These are phyloP conservation scores for Sporothrix brasiliensis DNA, from an alignment of 2,329 filamentous ascomycete genomes.

Conservation along the genomic window DNA sequence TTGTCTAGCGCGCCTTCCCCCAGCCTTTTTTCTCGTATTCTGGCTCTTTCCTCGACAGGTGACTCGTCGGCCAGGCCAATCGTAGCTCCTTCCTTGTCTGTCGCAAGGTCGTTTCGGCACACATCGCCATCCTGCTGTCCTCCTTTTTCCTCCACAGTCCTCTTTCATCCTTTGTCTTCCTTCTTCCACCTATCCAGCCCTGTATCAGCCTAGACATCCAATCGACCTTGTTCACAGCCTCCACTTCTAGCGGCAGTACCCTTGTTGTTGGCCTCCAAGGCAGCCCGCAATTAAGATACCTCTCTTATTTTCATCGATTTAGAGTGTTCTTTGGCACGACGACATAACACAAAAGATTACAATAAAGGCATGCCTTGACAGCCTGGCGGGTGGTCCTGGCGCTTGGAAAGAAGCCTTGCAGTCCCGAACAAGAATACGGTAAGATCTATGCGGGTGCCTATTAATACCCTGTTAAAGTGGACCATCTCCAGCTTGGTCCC, in stretches of 20 bases:
- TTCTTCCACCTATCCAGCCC: conserved; percentile 9
- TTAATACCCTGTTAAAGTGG: conserved; percentile 1
- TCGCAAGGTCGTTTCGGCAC: not conserved
- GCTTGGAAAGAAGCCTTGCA: conserved; percentile 13
- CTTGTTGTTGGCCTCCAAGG: conserved; percentile 18
- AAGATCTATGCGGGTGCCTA: conserved; percentile 23
- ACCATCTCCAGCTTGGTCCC: not conserved
- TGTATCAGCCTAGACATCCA: not conserved
- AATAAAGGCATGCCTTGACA: not conserved
- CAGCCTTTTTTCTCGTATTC: conserved; percentile 14
- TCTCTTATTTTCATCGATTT: not conserved
- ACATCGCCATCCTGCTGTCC: not conserved
- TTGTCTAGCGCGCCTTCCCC: conserved; percentile 14
- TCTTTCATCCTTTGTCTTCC: not conserved
- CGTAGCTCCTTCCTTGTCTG: not conserved
- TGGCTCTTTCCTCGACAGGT: not conserved
- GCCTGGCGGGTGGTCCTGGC: not conserved
- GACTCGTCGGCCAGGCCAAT: conserved; percentile 1
- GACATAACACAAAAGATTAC: too few relatives aligned
- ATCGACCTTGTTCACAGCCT: not conserved
- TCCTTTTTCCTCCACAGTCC: not conserved
- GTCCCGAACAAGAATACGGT: not conserved
- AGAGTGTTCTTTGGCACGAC: not conserved
- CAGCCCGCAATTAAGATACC: not conserved
- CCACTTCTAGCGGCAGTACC: not conserved